Evolutionary conservation across 2,329 filamentous ascomycete genomes (phyloP).

Genomic region (Cordyceps fumosorosea): DNA sequence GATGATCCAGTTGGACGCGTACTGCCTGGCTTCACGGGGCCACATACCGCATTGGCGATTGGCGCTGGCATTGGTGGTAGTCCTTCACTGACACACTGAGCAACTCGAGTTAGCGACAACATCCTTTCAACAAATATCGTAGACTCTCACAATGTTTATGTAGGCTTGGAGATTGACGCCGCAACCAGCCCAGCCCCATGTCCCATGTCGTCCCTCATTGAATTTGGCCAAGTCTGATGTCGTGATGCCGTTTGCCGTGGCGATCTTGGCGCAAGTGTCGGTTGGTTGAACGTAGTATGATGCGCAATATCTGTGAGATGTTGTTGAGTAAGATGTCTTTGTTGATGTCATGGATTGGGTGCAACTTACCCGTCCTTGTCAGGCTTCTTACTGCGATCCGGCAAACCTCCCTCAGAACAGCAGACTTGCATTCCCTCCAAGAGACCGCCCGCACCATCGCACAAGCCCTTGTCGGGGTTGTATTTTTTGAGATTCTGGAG

Average conservation of each 20-base stretch:
- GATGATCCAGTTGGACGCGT: slow-evolving; percentile 24
- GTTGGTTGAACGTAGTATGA: slow-evolving; percentile 21
- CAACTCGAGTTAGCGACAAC: not conserved
- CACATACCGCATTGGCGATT: slow-evolving; percentile 28
- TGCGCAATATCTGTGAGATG: slow-evolving; percentile 18
- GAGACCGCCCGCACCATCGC: slow-evolving; percentile 19
- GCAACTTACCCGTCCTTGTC: slow-evolving; percentile 20
- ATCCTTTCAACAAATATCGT: not conserved
- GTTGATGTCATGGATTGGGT: not conserved
- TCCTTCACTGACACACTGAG: slow-evolving; percentile 28
- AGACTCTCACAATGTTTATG: not conserved
- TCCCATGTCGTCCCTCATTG: slow-evolving; percentile 26
- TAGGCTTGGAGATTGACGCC: not conserved
- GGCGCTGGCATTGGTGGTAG: slow-evolving; percentile 23
- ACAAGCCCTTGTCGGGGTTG: slow-evolving; percentile 25
- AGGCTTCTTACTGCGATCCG: slow-evolving; percentile 28
- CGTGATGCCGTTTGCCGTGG: slow-evolving; percentile 27
- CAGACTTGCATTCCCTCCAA: slow-evolving; percentile 28
- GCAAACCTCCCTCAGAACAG: slow-evolving; percentile 28
- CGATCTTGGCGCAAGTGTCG: slow-evolving; percentile 33
- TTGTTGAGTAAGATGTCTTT: not conserved
- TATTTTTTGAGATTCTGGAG: slow-evolving; percentile 27
- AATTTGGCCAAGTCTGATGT: slow-evolving; percentile 28
- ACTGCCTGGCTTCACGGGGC: slow-evolving; percentile 36
- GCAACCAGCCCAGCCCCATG: slow-evolving; percentile 33